Evolutionary conservation across 2,329 filamentous ascomycete genomes (phyloP), one percentile per base, ranked within the genome.

Genomic region (Epichloe baconii): DNA sequence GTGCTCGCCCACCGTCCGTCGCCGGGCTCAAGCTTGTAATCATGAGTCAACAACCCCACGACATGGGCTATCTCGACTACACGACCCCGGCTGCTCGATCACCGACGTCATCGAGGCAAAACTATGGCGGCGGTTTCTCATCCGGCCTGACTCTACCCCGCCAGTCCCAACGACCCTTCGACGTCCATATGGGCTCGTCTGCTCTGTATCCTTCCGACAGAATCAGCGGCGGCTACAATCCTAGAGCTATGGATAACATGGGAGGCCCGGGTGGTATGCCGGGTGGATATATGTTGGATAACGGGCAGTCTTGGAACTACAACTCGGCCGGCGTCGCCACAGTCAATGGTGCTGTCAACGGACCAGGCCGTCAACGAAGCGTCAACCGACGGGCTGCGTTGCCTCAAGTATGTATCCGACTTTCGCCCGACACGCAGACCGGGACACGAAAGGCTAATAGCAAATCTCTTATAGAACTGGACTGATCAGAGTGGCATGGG

Each of bases 261-360:
- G 58, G 67, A 57, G 58, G 65, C 41, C 54, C 59, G 57, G 62
- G 62, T 37, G 61, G 66, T 52, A 64, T 76, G 62, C 72, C 71
- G 34, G 67, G 65, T 21, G 67, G 66, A 35, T 78, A 77, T 54
- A 73, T 78, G 70, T 61, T 77, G 50, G 73, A 90, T 59, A 87
- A 89, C 62, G 80, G 82, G 63, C 85, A 88, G 62, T 82, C 84
- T 19, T 95, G 89, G 89, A 87, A 83, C 65, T 83, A 88, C 58
- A 74, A 71, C 53, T 80, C 79, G 60, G 79, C 78, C 61, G 83
- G 80, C 45, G 86, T 88, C 56, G 74, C 74, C 21, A 78, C 75
- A 0, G 71, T 79, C 54, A 74, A 77, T 60, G 80, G 81, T 50
- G 82, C 79, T 55, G 75, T 90, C 58, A 83, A 82, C 52, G 80